Percentiles rank a stretch among this genome's conserved stretches.
Evolutionary conservation across 305 asterid species (phyloP).

Genomic region (Fraxinus latifolia): DNA sequence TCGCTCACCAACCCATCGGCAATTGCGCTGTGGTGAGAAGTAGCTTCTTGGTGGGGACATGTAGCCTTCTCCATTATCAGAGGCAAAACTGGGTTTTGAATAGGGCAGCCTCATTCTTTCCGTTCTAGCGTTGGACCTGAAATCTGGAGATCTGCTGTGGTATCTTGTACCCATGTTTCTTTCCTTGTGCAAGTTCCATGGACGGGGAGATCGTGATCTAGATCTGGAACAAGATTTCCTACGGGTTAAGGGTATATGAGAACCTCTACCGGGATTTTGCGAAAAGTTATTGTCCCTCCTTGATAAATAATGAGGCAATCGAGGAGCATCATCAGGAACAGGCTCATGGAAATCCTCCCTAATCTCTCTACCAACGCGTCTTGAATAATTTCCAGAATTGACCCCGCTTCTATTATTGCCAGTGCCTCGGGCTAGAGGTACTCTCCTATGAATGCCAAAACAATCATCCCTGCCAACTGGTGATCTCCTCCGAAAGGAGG

Average conservation of each 20-base stretch:
- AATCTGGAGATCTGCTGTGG: conserved; percentile 64
- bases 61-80: conserved; percentile 50
- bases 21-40: conserved; percentile 45
- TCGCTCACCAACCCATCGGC: conserved; percentile 49
- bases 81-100: conserved; percentile 43
- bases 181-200: conserved; percentile 62
- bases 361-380: conserved; percentile 39
- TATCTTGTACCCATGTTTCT: conserved; percentile 38
- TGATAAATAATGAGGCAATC: conserved; percentile 42
- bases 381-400: conserved; percentile 41
- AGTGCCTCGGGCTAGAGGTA: conserved; percentile 32
- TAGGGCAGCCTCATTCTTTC: conserved; percentile 51
- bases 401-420: conserved; percentile 41
- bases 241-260: conserved; percentile 28
- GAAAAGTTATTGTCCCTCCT: conserved; percentile 56
- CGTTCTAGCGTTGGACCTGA: conserved; percentile 52
- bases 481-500: conserved; percentile 47
- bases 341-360: conserved; percentile 43
- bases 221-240: conserved; percentile 77
- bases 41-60: conserved; percentile 52
- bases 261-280: conserved; percentile 39
- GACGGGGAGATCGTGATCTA: conserved; percentile 69
- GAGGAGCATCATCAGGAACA: conserved; percentile 40
- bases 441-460: conserved; percentile 43
- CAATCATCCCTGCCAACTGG: conserved; percentile 49